Evolutionary conservation across 2,329 filamentous ascomycete species (phyloP).

Genomic region (Neonectria coccinea): DNA sequence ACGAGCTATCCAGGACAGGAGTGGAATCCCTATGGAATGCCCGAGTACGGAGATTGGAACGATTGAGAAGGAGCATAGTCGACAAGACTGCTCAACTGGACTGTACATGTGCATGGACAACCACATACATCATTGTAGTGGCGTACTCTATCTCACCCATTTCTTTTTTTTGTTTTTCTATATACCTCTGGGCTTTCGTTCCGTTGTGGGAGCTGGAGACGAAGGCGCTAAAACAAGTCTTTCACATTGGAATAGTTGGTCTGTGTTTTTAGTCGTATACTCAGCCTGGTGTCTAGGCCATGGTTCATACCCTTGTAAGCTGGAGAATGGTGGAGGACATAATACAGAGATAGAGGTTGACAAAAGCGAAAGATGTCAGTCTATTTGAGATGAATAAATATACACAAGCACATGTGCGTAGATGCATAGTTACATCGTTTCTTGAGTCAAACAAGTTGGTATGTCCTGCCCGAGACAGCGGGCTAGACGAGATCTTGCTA

Average conservation of each 20-base stretch:
- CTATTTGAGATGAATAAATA: not conserved
- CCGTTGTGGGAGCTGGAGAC: not conserved
- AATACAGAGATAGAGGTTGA: constrained; percentile 5
- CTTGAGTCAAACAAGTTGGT: not conserved
- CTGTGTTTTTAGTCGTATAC: not conserved
- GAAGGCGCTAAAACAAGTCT: not conserved
- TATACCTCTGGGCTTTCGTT: not conserved
- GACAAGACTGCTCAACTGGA: not conserved
- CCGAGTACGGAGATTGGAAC: constrained; percentile 47
- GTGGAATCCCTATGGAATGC: constrained; percentile 69
- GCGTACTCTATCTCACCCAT: not conserved
- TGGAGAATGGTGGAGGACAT: not conserved
- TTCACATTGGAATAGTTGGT: not conserved
- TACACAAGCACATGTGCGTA: not conserved
- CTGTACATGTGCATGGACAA: not conserved
- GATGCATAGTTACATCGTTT: not conserved
- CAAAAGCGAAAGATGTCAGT: not conserved
- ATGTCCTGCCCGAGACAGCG: not conserved
- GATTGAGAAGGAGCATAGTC: constrained; percentile 23
- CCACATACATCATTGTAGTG: not conserved
- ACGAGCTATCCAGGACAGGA: constrained; percentile 78
- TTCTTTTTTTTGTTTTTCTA: not conserved
- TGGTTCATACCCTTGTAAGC: constrained; percentile 4
- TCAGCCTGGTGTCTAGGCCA: not conserved
- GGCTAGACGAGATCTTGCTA: not conserved